Base-by-base conservation (phyloP, 176 grass and related monocot species). In the Alopecurus myosuroides region DNA sequence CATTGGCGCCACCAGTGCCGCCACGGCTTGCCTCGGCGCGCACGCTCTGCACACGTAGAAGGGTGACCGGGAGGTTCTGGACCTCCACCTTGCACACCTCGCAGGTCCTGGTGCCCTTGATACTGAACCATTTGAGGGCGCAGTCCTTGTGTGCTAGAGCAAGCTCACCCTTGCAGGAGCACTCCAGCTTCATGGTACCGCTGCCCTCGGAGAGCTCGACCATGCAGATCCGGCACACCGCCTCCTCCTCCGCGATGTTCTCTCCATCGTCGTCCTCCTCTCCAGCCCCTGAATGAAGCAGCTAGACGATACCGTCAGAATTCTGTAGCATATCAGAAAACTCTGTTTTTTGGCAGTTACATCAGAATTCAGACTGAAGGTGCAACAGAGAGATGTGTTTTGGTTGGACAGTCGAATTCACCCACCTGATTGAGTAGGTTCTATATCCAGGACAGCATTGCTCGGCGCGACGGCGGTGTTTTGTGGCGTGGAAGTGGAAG, bases 161-260 rank as follows among this genome's bases (percentile, higher is more conserved):
- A 15, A 99, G 91, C 80, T 96, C 97, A 0, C 97, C 97, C 77
- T 89, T 96, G 84, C 97, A 99, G 23, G 77, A 56, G 62, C 93
- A 99, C 79, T 94, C 97, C 39, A 96, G 85, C 62, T 93, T 96
- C 34, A 99, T 76, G 2, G 82, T 88, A 52, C 95, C 84, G 3
- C 60, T 90, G 36, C 91, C 97, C 84, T 99, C 97, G 1, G 89
- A 89, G 17, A 96, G 81, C 86, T 96, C 93, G 0, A 34, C 90
- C 89, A 99, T 85, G 83, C 97, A 99, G 36, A 99, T 99, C 81
- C 93, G 89, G 84, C 97, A 99, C 73, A 96, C 93, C 2, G 97
- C 97, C 70, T 99, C 93, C 22, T 96, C 97, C 82, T 99, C 97
- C 9, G 89, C 68, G 28, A 99, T 96, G 80, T 95, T 86, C 78